Evolutionary conservation across 805 yeast genomes (phyloP), one percentile per base, ranked within the genome.

Genomic region (Candida alai): DNA sequence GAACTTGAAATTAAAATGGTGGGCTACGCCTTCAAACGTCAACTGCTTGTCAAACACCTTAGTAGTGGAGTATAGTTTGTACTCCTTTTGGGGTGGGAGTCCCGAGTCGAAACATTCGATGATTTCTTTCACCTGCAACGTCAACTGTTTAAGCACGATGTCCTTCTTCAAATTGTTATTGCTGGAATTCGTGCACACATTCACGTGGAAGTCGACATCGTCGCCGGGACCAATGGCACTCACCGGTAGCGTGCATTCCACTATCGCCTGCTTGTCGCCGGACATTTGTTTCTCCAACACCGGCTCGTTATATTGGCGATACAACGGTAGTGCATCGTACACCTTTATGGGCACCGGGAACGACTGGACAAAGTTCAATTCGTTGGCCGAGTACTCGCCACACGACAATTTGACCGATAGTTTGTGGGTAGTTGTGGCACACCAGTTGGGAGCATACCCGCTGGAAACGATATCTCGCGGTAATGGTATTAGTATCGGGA

Each of bases 181-280:
- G 22, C 49, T 37, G 4, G 59, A 45, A 46, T 67, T 74, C 28
- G 68, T 70, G 44, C 58, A 56, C 1, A 76, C 48, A 24, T 65
- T 65, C 13, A 68, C 45, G 20, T 53, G 49, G 5, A 77, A 33
- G 5, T 48, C 43, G 6, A 78, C 47, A 5, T 57, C 53, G 48
- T 80, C 87, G 32, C 62, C 64, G 0, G 80, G 80, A 1, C 84
- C 80, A n/a, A 78, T 65, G 20, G 80, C 70, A 5, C 77, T 64
- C 5, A 66, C 64, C 1, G 78, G 74, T 13, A 79, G 44, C 5
- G 60, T 55, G 31, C 73, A 59, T 15, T 70, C 73, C 6, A 73
- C 60, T 20, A 69, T 47, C 8, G 73, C 63, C 39, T 68, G 73
- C 8, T 64, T 61, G 47, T 79, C 84, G 12, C 63, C 56, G 1